A percentile compares a stretch with the other conserved stretches of the same genome.
These are phyloP conservation scores for Wallacemonas collosoma DNA, from an alignment of 208 protist genomes.

Conservation along the genomic window DNA sequence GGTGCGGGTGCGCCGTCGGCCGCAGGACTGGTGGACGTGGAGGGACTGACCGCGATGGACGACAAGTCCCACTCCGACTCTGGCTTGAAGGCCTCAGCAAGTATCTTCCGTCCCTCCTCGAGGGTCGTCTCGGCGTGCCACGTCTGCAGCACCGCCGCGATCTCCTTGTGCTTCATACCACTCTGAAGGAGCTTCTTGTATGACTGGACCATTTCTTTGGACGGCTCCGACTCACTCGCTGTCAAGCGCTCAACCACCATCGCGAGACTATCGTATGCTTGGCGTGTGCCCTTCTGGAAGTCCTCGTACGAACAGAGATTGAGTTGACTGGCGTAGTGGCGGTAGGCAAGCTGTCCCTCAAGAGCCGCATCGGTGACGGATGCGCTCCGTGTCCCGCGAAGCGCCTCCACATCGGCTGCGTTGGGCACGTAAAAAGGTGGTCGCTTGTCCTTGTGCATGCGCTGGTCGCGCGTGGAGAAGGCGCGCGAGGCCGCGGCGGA, in stretches of 20 bases:
- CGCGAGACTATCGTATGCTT: slow-evolving; percentile 68
- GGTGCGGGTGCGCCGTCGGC: neutral
- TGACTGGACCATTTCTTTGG: slow-evolving; percentile 9
- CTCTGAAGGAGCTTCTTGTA: slow-evolving; percentile 8
- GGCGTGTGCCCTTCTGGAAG: slow-evolving; percentile 58
- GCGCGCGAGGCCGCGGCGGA: neutral
- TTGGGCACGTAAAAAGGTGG: slow-evolving; percentile 3
- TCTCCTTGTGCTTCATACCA: slow-evolving; percentile 14
- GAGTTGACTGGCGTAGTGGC: slow-evolving; percentile 8
- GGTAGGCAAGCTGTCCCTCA: slow-evolving; percentile 10
- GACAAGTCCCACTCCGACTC: slow-evolving; percentile 16
- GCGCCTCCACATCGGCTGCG: neutral
- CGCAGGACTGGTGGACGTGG: neutral
- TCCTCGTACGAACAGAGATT: slow-evolving; percentile 50
- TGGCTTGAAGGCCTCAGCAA: neutral
- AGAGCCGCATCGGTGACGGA: neutral
- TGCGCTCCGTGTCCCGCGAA: neutral
- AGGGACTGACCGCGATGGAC: neutral
- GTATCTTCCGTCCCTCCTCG: slow-evolving; percentile 5
- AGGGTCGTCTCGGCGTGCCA: slow-evolving; percentile 16
- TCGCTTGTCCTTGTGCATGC: neutral
- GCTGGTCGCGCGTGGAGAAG: slow-evolving; percentile 12
- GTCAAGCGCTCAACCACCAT: slow-evolving; percentile 41
- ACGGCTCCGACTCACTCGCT: slow-evolving; percentile 18
- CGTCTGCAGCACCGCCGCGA: slow-evolving; percentile 5